phyloP scores from a whole-genome alignment of 768 basidiomycete species.

The Myochromella boudieri region DNA sequence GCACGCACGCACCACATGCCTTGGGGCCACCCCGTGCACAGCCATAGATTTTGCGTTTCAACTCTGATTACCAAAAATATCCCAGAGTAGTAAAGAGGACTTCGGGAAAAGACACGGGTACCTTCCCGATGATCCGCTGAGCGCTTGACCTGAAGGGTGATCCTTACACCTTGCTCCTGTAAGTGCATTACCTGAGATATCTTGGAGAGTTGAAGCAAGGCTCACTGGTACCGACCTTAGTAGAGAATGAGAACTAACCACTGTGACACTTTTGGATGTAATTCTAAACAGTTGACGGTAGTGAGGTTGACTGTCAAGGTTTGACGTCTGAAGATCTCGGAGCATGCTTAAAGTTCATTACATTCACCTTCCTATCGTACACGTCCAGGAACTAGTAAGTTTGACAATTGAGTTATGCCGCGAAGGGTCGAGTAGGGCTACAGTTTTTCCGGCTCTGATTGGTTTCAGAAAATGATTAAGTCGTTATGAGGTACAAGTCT shows the following conservation, averaged over 20 bases:
- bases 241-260: no score
- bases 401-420: background rate
- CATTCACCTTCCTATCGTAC: constrained; percentile 22
- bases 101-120: no score
- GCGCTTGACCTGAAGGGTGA: background rate
- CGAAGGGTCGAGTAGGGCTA: background rate
- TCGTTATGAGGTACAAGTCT: background rate
- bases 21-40: constrained; percentile 10
- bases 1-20: constrained; percentile 4
- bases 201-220: no score
- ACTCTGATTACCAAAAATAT: constrained; percentile 1
- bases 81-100: no score
- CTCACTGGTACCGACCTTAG: no score
- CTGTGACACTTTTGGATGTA: no score
- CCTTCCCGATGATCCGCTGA: constrained; percentile 10
- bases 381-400: constrained; percentile 13
- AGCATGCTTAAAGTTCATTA: constrained; percentile 11
- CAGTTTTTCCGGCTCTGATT: background rate
- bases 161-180: no score
- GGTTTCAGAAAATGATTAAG: background rate
- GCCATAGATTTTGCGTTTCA: constrained; percentile 15
- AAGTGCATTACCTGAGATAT: no score
- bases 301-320: constrained; percentile 11
- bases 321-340: constrained; percentile 11
- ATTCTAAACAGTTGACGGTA: no score